Evolutionary conservation across 108 stramenopile genomes (phyloP), one percentile per base, ranked within the genome.

Genomic region (Poteriospumella lacustris): DNA sequence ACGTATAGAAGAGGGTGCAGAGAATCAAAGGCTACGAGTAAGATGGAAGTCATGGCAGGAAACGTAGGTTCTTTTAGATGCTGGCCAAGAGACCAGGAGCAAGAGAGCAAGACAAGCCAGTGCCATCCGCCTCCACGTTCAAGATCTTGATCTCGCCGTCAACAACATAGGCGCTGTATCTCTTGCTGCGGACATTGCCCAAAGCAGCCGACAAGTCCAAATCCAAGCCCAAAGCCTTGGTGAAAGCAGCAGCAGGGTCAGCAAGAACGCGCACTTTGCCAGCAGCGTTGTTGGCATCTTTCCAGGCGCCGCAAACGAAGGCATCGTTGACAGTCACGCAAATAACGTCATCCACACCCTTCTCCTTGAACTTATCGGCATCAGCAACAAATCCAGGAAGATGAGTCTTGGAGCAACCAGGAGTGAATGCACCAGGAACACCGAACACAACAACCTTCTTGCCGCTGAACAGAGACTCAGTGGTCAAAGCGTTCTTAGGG

Each of bases 361-460:
- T 92, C 0, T 64, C 87, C 80, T 90, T 91, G 56, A 94, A 78
- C 34, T 90, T 91, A 9, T 89, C 90, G 62, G 89, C 84, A 2
- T 89, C 90, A 29, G 84, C 77, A 58, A 94, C 91, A 70, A 92
- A 94, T 26, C 88, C 89, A n/a, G 93, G 91, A 26, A 94, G 82
- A 62, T 94, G 93, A 9, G 88, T 88, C 79, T 94, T 94, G 76
- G 82, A 83, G 76, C 91, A 94, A 28, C 86, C 86, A 44, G 90
- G 91, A 43, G 93, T 94, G 76, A 94, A 94, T 15, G 93, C 93
- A 26, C 93, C 93, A 0, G 93, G 93, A n/a, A 94, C 91, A 38
- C 91, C 91, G 80, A 94, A 91, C 58, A 94, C 91, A 47, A 90
- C 90, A 0, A 91, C 91, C 68, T 91, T 92, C 82, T 92, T 92